Conservation (phyloP, 345 rosid genomes). For the Draba incana region DNA sequence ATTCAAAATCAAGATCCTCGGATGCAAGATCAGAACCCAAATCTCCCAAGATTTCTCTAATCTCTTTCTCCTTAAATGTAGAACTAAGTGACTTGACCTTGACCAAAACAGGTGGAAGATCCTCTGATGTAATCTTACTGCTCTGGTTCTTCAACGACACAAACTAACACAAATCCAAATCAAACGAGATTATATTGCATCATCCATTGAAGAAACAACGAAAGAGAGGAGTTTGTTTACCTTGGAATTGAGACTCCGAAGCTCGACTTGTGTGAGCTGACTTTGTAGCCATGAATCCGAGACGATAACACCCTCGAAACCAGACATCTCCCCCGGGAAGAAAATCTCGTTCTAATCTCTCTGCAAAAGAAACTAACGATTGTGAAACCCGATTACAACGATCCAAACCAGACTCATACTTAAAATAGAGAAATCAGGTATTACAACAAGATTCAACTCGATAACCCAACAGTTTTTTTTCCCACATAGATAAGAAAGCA, state of each 20-base stretch:
- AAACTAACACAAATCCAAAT: constrained; percentile 49
- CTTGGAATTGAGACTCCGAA: constrained; percentile 79
- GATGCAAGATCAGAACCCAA: constrained; percentile 45
- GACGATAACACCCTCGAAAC: constrained; percentile 64
- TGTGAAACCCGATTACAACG: not conserved
- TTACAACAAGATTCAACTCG: constrained; percentile 26
- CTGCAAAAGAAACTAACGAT: not conserved
- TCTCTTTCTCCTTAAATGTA: constrained; percentile 70
- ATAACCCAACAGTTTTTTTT: constrained; percentile 16
- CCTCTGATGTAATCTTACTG: constrained; percentile 61
- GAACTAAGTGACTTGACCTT: constrained; percentile 72
- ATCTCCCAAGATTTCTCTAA: constrained; percentile 53
- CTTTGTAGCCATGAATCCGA: constrained; percentile 90
- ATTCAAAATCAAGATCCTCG: constrained; percentile 77
- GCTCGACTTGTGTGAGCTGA: constrained; percentile 93
- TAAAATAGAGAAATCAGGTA: constrained; percentile 29
- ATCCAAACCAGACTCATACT: constrained; percentile 16
- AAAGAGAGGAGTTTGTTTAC: constrained; percentile 36
- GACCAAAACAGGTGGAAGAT: constrained; percentile 69
- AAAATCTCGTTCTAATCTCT: constrained; percentile 8
- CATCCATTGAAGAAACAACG: not conserved
- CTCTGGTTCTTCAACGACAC: constrained; percentile 58
- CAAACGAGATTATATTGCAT: not conserved
- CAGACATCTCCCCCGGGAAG: constrained; percentile 63
- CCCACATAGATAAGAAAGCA: constrained; percentile 24